Conservation (phyloP, 495 filamentous ascomycete genomes). For the Glonium stellatum region DNA sequence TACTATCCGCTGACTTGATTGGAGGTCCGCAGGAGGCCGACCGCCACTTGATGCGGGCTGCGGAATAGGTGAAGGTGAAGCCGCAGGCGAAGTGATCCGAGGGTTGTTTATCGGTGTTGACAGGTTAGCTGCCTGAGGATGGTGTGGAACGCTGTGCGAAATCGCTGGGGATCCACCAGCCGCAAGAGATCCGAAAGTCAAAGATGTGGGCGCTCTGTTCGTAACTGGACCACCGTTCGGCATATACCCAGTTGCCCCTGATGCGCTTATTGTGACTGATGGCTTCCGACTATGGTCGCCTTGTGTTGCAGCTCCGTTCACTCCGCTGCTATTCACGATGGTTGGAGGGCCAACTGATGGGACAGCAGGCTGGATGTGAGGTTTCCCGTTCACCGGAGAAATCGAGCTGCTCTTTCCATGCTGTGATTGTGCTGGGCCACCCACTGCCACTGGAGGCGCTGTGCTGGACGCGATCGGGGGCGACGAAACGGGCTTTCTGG, state of each 20-base stretch:
- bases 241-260: slow-evolving; percentile 63
- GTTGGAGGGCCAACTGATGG: slow-evolving; percentile 44
- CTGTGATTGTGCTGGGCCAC: slow-evolving; percentile 55
- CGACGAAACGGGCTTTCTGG: slow-evolving; percentile 63
- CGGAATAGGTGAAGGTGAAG: slow-evolving; percentile 85
- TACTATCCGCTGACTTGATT: slow-evolving; percentile 52
- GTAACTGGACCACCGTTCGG: slow-evolving; percentile 65
- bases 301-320: slow-evolving; percentile 48
- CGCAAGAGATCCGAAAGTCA: slow-evolving; percentile 67
- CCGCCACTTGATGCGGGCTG: slow-evolving; percentile 66
- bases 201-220: slow-evolving; percentile 48
- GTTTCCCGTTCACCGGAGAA: slow-evolving; percentile 79
- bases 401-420: slow-evolving; percentile 76
- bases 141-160: slow-evolving; percentile 52
- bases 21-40: slow-evolving; percentile 65
- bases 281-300: slow-evolving; percentile 73
- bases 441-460: slow-evolving; percentile 58
- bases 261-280: slow-evolving; percentile 79
- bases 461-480: slow-evolving; percentile 67
- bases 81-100: slow-evolving; percentile 54
- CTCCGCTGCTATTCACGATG: slow-evolving; percentile 60
- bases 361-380: slow-evolving; percentile 61
- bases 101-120: slow-evolving; percentile 39
- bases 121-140: slow-evolving; percentile 48
- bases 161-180: slow-evolving; percentile 61